Evolutionary conservation across 441 rosid species (phyloP), one percentile per base, ranked within the genome.

Genomic region (Populus trichocarpa): DNA sequence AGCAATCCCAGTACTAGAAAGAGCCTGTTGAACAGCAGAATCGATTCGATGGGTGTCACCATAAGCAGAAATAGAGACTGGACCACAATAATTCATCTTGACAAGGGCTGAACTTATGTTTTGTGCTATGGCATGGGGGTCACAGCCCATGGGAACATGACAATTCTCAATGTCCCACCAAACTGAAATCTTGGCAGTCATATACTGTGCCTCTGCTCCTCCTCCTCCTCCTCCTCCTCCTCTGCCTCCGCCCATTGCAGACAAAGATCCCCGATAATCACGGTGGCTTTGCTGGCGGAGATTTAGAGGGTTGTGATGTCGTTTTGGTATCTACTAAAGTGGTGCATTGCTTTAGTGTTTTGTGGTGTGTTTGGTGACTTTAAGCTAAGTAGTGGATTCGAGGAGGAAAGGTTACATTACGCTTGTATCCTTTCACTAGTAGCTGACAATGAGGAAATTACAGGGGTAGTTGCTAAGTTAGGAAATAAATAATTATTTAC

Each of bases 161-260:
- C 97, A 95, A 71, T 95, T 95, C 87, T 93, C 99, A 28, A 92
- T 95, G 79, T 95, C 99, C 99, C 98, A 95, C 97, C 98, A 95
- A 13, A 92, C 99, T 25, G 99, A 92, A 16, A 90, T 95, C 87
- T 90, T 95, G 59, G 95, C 92, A 26, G 73, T 38, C 75, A 77
- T 89, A 81, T 93, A 93, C 86, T 92, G 93, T 25, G 84, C 67
- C 84, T 93, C 97, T 61, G 91, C 88, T 80, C 28, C 68, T 70
- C 72, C 87, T n/a, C 75, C 40, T 7, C 10, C 42, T 33, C 50
- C 50, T 46, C 53, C 53, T 46, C 42, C 42, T 2, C 42, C 42
- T 38, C 12, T 38, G 10, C 12, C 86, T 38, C 66, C 74, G 36
- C 75, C 57, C 65, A n/a, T 6, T 11, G 12, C n/a, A 16, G 30